Conservation (phyloP, 768 basidiomycete genomes). For the Hemileccinum impolitum region DNA sequence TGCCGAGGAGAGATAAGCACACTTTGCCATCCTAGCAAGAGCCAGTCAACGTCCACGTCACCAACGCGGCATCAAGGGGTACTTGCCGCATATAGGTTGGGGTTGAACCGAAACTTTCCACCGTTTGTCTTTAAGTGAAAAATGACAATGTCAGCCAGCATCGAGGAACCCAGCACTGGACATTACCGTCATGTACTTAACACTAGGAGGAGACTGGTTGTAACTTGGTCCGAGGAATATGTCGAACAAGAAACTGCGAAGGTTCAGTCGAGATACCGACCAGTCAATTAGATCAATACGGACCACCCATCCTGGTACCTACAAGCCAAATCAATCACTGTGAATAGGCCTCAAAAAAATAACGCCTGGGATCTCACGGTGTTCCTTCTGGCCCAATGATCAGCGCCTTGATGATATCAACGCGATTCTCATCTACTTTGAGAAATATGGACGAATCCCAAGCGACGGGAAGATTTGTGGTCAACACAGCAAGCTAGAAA, state of each 20-base stretch:
- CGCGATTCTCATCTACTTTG: constrained; percentile 87
- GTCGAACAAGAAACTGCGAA: constrained; percentile 70
- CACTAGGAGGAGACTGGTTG: constrained; percentile 79
- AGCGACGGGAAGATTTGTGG: constrained; percentile 89
- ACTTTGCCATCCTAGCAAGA: constrained; percentile 86
- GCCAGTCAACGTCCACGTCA: neutral
- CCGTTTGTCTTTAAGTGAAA: constrained; percentile 62
- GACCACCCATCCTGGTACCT: constrained; percentile 93
- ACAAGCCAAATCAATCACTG: constrained; percentile 7
- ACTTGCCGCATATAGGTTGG: constrained; percentile 86
- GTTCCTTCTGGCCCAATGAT: constrained; percentile 93
- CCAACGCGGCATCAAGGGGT: neutral
- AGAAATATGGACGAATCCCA: constrained; percentile 95
- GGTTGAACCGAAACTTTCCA: constrained; percentile 89
- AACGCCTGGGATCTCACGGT: constrained; percentile 53
- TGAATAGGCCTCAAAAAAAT: neutral
- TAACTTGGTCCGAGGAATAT: constrained; percentile 90
- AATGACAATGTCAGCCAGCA: constrained; percentile 7
- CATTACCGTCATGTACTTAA: constrained; percentile 61
- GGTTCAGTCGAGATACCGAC: constrained; percentile 4
- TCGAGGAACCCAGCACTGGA: neutral
- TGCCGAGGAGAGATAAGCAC: constrained; percentile 86
- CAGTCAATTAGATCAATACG: constrained; percentile 21
- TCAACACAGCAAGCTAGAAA: constrained; percentile 83
- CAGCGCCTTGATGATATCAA: constrained; percentile 89